phyloP scores from a whole-genome alignment of 1,139 yeast species.

The Hemisphaericaspora subhashii region DNA sequence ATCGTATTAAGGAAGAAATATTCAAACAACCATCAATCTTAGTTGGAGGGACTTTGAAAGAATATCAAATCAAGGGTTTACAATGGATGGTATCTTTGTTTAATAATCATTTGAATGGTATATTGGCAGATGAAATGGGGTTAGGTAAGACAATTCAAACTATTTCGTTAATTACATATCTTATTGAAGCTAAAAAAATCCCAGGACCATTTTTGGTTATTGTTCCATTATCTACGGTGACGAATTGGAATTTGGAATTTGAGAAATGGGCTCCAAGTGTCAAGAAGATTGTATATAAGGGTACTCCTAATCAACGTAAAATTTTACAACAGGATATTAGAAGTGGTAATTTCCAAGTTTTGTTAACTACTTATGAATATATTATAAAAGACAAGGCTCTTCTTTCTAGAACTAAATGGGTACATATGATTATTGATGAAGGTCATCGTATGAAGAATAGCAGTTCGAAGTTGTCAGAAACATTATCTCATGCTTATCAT shows the following conservation, averaged over 20 bases:
- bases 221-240: slow-evolving; percentile 80
- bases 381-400: slow-evolving; percentile 72
- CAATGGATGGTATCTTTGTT: slow-evolving; percentile 98
- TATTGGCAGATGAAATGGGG: slow-evolving; percentile 97
- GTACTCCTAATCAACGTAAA: slow-evolving; percentile 71
- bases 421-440: slow-evolving; percentile 86
- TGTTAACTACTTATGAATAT: slow-evolving; percentile 78
- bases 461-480: slow-evolving; percentile 68
- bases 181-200: slow-evolving; percentile 77
- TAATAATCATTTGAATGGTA: slow-evolving; percentile 92
- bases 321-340: slow-evolving; percentile 60
- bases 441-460: slow-evolving; percentile 88
- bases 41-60: slow-evolving; percentile 88
- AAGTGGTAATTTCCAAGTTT: slow-evolving; percentile 69
- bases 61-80: slow-evolving; percentile 88
- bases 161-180: slow-evolving; percentile 81
- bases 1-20: slow-evolving; percentile 66
- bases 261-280: slow-evolving; percentile 85
- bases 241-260: slow-evolving; percentile 84
- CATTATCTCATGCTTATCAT: slow-evolving; percentile 71
- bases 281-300: slow-evolving; percentile 70
- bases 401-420: slow-evolving; percentile 70
- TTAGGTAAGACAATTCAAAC: slow-evolving; percentile 96
- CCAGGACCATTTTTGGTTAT: slow-evolving; percentile 75
- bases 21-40: slow-evolving; percentile 63